Evolutionary conservation across 2,329 filamentous ascomycete genomes (phyloP), one percentile per base, ranked within the genome.

Genomic region (Mariannaea elegans): DNA sequence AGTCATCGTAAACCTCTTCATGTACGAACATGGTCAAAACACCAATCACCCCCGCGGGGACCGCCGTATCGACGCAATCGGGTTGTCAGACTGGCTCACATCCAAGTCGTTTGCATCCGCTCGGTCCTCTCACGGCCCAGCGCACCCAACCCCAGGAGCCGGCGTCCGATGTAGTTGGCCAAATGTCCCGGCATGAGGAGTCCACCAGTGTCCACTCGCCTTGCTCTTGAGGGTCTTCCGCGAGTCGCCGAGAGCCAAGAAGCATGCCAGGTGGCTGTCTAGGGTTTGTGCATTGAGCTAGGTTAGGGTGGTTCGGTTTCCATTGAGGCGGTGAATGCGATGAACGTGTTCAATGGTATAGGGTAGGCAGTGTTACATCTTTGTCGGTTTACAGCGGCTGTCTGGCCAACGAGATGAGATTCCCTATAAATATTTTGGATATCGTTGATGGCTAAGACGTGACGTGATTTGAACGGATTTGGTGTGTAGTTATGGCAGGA

Each of bases 331-430:
- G 31, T 39, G 54, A 64, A 31, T 39, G 68, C 68, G 68, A 68
- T 71, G 68, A 71, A 66, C 56, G 13, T 54, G 36, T n/a, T 3
- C 16, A n/a, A 48, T 65, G 44, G 55, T 70, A 50, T 69, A 71
- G 67, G 69, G 68, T 71, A 70, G 65, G 44, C 48, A 48, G 68
- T 62, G 68, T n/a, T n/a, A n/a, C n/a, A n/a, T n/a, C n/a, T n/a
- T n/a, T n/a, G 27, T 7, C 27, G 27, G 27, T 36, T 13, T 7
- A 4, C 32, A 36, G 12, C 32, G 32, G 13, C 32, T 69, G 49
- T 55, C 61, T 42, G 34, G 56, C 65, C 49, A 62, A 63, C 42
- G 59, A 45, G 34, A 19, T 50, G 59, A 45, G 34, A 19, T 50
- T 48, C 29, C 48, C 46, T 36, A 19, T 36, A 47, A 58, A 56